Evolutionary conservation across 2,329 filamentous ascomycete species (phyloP), one percentile per base, ranked within the genome.

Genomic region (Trichoderma koningii): DNA sequence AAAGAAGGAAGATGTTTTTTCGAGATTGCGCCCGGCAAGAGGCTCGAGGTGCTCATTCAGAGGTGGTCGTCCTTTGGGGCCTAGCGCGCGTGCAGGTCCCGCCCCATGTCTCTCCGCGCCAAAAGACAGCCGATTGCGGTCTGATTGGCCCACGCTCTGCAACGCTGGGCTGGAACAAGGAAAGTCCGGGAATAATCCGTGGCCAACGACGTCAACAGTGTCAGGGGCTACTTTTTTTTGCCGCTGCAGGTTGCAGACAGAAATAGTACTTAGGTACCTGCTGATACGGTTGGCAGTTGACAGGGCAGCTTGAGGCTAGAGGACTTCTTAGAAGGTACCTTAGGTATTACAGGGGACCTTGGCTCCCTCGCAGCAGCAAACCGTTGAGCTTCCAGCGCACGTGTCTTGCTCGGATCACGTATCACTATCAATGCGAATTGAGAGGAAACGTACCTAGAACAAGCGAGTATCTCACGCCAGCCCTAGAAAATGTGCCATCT

Each of bases 21-120:
- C 66, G 50, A 66, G 72, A 70, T 69, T 68, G 69, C 68, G 59
- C 69, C 68, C 69, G 70, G 69, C 68, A 73, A 73, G 74, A 72
- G 74, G 75, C 74, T 75, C 69, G 71, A 75, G 69, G 68, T 73
- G 73, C 73, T 72, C 71, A 71, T 76, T 64, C 67, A 63, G 34
- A 71, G 70, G 73, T 67, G 69, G 70, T 70, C 71, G 70, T 23
- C 69, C 66, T 71, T 73, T 38, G 73, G 68, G 74, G 71, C 68
- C 70, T 76, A 76, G 75, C 72, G 72, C 70, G 67, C 63, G 68
- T 66, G 70, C 67, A 69, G 68, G 66, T 57, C 65, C 66, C 67
- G 69, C 61, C 65, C 34, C 60, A 48, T 56, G 47, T 52, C 65
- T 52, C 64, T 66, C 64, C 52, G 34, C 63, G 63, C 57, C 52